These are phyloP conservation scores for Triticum monococcum DNA, from an alignment of 176 grass and related monocot genomes.

Conservation along the genomic window DNA sequence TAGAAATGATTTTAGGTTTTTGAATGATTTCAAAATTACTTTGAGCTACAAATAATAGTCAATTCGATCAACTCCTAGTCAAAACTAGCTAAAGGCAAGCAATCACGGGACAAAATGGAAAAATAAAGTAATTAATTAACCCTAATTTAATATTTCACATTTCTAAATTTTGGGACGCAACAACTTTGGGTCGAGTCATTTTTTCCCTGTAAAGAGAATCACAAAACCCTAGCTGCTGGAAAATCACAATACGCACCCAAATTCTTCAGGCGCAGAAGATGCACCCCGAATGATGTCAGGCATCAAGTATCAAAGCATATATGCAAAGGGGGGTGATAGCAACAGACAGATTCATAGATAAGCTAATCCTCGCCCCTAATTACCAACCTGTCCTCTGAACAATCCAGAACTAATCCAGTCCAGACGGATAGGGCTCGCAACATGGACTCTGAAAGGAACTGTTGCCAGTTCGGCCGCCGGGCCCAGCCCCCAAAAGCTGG, in stretches of 20 bases:
- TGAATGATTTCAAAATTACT: too few relatives aligned
- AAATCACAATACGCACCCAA: background rate
- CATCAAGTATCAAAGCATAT: background rate
- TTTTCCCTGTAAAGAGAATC: background rate
- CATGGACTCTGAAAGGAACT: background rate
- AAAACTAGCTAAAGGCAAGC: too few relatives aligned
- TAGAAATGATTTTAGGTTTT: too few relatives aligned
- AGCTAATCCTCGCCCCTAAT: slow-evolving; percentile 26
- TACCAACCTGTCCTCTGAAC: slow-evolving; percentile 39
- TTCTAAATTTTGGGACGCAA: too few relatives aligned
- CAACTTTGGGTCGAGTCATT: too few relatives aligned
- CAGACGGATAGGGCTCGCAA: slow-evolving; percentile 46
- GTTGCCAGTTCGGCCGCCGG: background rate
- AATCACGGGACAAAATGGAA: too few relatives aligned
- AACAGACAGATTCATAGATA: background rate
- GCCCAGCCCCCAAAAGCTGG: background rate
- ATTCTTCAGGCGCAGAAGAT: background rate
- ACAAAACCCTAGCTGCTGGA: background rate
- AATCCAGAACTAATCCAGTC: slow-evolving; percentile 7
- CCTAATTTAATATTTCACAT: too few relatives aligned
- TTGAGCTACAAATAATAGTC: too few relatives aligned
- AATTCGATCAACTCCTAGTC: too few relatives aligned
- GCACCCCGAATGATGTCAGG: background rate
- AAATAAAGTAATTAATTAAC: too few relatives aligned
- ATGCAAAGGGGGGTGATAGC: background rate